Evolutionary conservation across 2,329 filamentous ascomycete species (phyloP).

Genomic region (Pseudogymnoascus pannorum): DNA sequence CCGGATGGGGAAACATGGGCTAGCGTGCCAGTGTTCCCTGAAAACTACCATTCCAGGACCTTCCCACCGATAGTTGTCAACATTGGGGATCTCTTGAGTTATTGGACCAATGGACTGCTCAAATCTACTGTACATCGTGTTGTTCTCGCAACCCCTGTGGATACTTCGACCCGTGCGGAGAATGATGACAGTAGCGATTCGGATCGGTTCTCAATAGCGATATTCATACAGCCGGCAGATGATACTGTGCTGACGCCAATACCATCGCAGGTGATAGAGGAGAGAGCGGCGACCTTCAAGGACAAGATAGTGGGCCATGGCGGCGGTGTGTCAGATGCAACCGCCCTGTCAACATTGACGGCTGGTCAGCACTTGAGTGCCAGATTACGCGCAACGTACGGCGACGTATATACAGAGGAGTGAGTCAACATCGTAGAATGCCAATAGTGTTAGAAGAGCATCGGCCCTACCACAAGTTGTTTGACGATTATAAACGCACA

Average conservation of each 20-base stretch:
- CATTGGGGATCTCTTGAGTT: slow-evolving; percentile 65
- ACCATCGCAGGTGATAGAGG: slow-evolving; percentile 50
- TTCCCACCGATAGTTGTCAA: slow-evolving; percentile 63
- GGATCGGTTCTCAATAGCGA: slow-evolving; percentile 58
- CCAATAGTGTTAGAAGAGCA: not conserved
- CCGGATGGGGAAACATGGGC: slow-evolving; percentile 47
- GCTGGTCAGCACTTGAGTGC: slow-evolving; percentile 57
- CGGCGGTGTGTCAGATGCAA: slow-evolving; percentile 24
- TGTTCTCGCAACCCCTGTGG: slow-evolving; percentile 53
- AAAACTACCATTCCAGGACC: slow-evolving; percentile 40
- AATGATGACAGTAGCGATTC: slow-evolving; percentile 32
- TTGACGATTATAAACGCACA: too few relatives aligned
- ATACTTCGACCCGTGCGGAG: slow-evolving; percentile 42
- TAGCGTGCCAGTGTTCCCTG: slow-evolving; percentile 60
- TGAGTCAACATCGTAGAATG: not conserved
- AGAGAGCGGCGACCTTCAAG: slow-evolving; percentile 23
- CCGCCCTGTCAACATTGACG: slow-evolving; percentile 49
- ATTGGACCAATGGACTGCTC: slow-evolving; percentile 86
- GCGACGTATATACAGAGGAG: slow-evolving; percentile 44
- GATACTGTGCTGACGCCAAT: slow-evolving; percentile 47
- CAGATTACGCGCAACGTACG: slow-evolving; percentile 52
- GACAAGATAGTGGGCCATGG: not conserved
- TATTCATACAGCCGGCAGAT: slow-evolving; percentile 59
- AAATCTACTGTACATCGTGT: slow-evolving; percentile 87
- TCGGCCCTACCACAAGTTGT: too few relatives aligned